A percentile compares a stretch with the other conserved stretches of the same genome.
Evolutionary conservation across 805 yeast genomes (phyloP).

Genomic region (Candida sphagnicola): DNA sequence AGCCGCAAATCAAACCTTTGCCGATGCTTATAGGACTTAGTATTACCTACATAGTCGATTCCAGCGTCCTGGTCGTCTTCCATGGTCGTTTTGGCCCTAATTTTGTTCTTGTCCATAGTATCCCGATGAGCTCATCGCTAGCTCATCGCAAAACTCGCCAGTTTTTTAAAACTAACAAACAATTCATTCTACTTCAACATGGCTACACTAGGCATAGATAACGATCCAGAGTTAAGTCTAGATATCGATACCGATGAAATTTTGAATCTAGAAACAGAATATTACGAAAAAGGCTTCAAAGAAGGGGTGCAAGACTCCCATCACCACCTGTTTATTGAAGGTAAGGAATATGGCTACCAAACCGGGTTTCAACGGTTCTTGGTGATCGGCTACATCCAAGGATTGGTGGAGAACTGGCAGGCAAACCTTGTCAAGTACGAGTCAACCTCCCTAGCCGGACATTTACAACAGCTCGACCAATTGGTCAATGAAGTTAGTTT

Average conservation of each 20-base stretch:
- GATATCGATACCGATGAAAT: conserved; percentile 43
- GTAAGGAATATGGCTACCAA: conserved; percentile 80
- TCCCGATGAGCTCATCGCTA: neutral
- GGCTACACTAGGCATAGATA: neutral
- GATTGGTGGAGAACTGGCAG: conserved; percentile 42
- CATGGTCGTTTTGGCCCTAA: neutral
- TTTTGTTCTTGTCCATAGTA: neutral
- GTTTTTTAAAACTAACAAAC: neutral
- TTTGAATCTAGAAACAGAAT: conserved; percentile 56
- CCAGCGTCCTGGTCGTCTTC: neutral
- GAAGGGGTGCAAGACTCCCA: conserved; percentile 69
- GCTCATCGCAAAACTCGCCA: neutral
- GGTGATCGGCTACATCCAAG: conserved; percentile 64
- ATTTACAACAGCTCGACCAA: conserved; percentile 28
- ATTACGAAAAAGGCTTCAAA: conserved; percentile 61
- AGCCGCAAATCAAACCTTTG: conserved; percentile 14
- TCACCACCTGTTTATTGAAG: conserved; percentile 61
- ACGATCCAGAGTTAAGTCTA: conserved; percentile 12
- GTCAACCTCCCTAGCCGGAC: conserved; percentile 15
- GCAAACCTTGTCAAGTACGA: conserved; percentile 14
- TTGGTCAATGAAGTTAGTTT: conserved; percentile 16
- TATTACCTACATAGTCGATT: conserved; percentile 2
- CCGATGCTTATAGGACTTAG: conserved; percentile 8
- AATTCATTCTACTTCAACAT: too few relatives aligned
- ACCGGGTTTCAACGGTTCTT: conserved; percentile 70